Conservation (phyloP, 1,284 basidiomycete genomes). For the Lentinus polychrous region DNA sequence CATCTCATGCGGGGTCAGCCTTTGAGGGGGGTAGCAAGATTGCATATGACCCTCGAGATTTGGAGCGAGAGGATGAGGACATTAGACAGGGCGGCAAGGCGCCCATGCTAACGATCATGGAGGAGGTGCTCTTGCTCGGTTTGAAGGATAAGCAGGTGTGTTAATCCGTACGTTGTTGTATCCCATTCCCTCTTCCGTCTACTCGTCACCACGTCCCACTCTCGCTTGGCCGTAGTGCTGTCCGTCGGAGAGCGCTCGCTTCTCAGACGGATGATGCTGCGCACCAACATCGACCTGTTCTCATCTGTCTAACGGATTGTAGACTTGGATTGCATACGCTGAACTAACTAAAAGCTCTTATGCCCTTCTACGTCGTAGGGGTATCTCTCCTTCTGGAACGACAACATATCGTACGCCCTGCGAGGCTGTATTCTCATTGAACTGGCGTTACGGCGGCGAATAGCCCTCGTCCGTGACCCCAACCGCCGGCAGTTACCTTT, state of each 20-base stretch:
- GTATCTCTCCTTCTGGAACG: slow-evolving; percentile 96
- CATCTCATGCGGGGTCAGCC: slow-evolving; percentile 63
- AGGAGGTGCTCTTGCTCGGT: slow-evolving; percentile 91
- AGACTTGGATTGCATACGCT: too few species aligned
- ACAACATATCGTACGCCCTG: slow-evolving; percentile 95
- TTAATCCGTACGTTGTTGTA: slow-evolving; percentile 11
- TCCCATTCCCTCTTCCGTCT: neutral
- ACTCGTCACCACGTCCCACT: neutral
- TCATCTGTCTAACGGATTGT: too few species aligned
- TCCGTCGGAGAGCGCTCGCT: too few species aligned
- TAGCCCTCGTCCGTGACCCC: slow-evolving; percentile 83
- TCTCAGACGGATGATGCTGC: too few species aligned
- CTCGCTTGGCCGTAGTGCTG: neutral
- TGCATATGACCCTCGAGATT: slow-evolving; percentile 91
- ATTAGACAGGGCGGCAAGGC: slow-evolving; percentile 60
- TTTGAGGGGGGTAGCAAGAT: slow-evolving; percentile 81
- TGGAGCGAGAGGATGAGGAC: slow-evolving; percentile 74
- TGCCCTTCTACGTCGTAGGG: slow-evolving; percentile 41
- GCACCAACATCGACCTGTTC: too few species aligned
- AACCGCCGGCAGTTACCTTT: slow-evolving; percentile 72
- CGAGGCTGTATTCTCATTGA: slow-evolving; percentile 94
- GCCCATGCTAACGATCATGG: slow-evolving; percentile 91
- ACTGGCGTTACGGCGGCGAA: slow-evolving; percentile 83
- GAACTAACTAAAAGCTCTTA: too few species aligned
- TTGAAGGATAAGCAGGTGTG: slow-evolving; percentile 84